Conservation (phyloP, 164 flowering plant species). For the Malania oleifera region DNA sequence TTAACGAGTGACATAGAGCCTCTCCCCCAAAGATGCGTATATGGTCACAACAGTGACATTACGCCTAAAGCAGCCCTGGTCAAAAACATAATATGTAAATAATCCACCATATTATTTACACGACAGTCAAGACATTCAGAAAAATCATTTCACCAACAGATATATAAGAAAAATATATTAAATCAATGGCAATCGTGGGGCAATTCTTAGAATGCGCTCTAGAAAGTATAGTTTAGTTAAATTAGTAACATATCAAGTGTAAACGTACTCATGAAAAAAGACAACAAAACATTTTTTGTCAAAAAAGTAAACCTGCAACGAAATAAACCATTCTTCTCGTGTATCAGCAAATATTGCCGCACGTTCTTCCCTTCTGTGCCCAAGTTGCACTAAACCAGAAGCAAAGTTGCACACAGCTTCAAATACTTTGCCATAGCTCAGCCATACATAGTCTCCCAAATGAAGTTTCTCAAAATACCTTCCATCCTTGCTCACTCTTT, state of each 20-base stretch:
- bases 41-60: conserved; percentile 90
- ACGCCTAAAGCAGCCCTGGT: conserved; percentile 88
- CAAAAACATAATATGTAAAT: neutral
- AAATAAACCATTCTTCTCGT: conserved; percentile 86
- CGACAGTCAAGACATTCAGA: no score
- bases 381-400: conserved; percentile 78
- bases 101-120: neutral
- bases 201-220: no score
- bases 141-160: no score
- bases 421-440: conserved; percentile 65
- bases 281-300: neutral
- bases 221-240: no score
- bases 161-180: no score
- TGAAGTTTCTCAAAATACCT: conserved; percentile 90
- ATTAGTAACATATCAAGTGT: neutral
- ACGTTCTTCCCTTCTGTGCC: conserved; percentile 70
- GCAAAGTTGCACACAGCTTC: conserved; percentile 66
- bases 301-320: conserved; percentile 62
- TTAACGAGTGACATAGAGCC: conserved; percentile 81
- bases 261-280: neutral
- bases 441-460: conserved; percentile 87
- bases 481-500: conserved; percentile 56
- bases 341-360: conserved; percentile 97
- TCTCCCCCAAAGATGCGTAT: conserved; percentile 94
- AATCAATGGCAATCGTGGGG: no score